phyloP scores from a whole-genome alignment of 176 grass and related monocot genomes.

The maize (Zea mays) region Zm-B73-REFERENCE-NAM-5.0 NC_050105.1:656001-656500 shows the following conservation, averaged over 20 bases:
- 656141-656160: slow-evolving; percentile 98
- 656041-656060: slow-evolving; percentile 98
- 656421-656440: slow-evolving; percentile 98
- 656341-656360: slow-evolving; percentile 2
- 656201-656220: slow-evolving; percentile 93
- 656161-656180: slow-evolving; percentile 88
- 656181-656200: slow-evolving; percentile 98
- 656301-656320: slow-evolving; percentile 12
- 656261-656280: slow-evolving; percentile 99
- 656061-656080: slow-evolving; percentile 92
- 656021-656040: slow-evolving; percentile 89
- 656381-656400: slow-evolving; percentile 87
- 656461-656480: slow-evolving; percentile 87
- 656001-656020: slow-evolving; percentile 34
- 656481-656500: slow-evolving; percentile 92
- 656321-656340: no score
- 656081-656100: slow-evolving; percentile 99
- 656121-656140: slow-evolving; percentile 95
- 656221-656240: slow-evolving; percentile 93
- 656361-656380: slow-evolving; percentile 72
- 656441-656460: slow-evolving; percentile 95
- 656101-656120: slow-evolving; percentile 98
- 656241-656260: slow-evolving; percentile 97
- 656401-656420: slow-evolving; percentile 92
- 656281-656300: not conserved